Evolutionary conservation across 371 early-diverging fungal genomes (phyloP).

Genomic region (Funneliformis caledonium): DNA sequence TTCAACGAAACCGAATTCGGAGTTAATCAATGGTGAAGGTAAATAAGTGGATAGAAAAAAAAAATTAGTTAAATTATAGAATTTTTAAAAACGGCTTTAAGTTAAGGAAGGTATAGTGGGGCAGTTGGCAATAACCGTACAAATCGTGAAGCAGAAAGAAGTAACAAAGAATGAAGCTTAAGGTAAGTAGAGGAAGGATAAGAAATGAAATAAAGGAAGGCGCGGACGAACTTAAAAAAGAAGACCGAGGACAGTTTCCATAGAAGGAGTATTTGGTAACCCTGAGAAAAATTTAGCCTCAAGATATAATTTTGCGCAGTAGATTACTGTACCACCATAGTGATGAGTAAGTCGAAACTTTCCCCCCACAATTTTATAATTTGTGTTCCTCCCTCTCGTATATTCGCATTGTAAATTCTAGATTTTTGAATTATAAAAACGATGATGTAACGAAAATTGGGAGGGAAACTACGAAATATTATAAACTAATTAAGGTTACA

Average conservation of each 20-base stretch:
- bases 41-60: neutral
- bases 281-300: constrained; percentile 34
- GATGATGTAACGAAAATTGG: neutral
- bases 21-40: neutral
- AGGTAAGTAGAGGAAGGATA: constrained; percentile 19
- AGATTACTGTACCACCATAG: constrained; percentile 13
- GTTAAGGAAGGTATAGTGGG: neutral
- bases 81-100: neutral
- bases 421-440: neutral
- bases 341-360: neutral
- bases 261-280: constrained; percentile 14
- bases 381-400: neutral
- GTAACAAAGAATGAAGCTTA: constrained; percentile 19
- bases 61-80: neutral
- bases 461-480: neutral
- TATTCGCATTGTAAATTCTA: no score
- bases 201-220: neutral
- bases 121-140: constrained; percentile 4
- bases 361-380: neutral
- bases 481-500: neutral
- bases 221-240: constrained; percentile 18
- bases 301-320: constrained; percentile 14
- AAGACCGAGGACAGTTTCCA: constrained; percentile 28
- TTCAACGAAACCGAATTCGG: neutral
- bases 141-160: constrained; percentile 21